Percentiles rank a stretch among this genome's conserved stretches.
phyloP scores from a whole-genome alignment of 257 asterid species.

The Jasminum sambac region DNA sequence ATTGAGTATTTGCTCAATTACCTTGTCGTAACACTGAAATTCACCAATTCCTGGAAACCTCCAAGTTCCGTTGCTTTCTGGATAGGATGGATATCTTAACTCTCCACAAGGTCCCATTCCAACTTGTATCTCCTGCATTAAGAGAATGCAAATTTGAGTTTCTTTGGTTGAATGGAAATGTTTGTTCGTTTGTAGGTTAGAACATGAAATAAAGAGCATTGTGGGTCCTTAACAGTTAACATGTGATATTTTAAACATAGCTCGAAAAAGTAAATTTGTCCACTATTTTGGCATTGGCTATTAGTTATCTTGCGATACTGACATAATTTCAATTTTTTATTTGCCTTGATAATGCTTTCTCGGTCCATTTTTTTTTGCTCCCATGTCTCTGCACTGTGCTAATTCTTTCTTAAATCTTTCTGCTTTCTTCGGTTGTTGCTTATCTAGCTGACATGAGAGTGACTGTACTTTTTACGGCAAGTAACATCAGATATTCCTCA shows the following conservation, averaged over 20 bases:
- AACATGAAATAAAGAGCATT: slow-evolving; percentile 18
- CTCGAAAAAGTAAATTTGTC: slow-evolving; percentile 18
- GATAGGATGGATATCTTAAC: slow-evolving; percentile 94
- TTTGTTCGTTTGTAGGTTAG: slow-evolving; percentile 7
- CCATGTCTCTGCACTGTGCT: neutral
- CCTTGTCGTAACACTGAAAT: slow-evolving; percentile 92
- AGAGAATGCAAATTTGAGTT: slow-evolving; percentile 16
- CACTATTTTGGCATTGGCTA: slow-evolving; percentile 8
- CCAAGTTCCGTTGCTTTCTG: slow-evolving; percentile 92
- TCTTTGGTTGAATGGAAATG: slow-evolving; percentile 24
- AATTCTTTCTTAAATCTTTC: slow-evolving; percentile 6
- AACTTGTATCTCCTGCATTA: slow-evolving; percentile 84
- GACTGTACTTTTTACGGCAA: neutral
- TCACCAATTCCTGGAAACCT: slow-evolving; percentile 89
- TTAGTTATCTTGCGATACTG: neutral
- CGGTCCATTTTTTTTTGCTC: neutral
- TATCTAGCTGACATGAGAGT: neutral
- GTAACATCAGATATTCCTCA: neutral
- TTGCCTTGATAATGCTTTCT: neutral
- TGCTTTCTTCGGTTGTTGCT: neutral
- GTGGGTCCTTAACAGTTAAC: slow-evolving; percentile 20
- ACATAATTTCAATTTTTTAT: slow-evolving; percentile 3
- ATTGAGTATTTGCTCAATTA: slow-evolving; percentile 20
- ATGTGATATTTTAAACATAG: slow-evolving; percentile 16
- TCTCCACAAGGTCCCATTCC: slow-evolving; percentile 99